Conservation (phyloP, 2,329 filamentous ascomycete species). For the Scedosporium aurantiacum region DNA sequence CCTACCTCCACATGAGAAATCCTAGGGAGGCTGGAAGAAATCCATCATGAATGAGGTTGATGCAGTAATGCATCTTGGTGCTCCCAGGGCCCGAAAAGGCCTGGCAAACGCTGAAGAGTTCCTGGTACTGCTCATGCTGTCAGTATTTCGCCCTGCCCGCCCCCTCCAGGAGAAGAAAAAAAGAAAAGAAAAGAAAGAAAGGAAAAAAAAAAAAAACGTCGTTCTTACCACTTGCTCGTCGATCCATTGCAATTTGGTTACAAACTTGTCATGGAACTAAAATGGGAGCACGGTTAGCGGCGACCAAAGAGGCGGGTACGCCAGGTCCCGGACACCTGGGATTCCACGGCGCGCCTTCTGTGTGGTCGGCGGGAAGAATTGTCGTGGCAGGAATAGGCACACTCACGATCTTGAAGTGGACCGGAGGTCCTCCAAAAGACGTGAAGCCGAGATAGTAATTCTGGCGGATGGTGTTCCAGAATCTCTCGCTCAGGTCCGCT, state of each 20-base stretch:
- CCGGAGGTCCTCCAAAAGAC: conserved; percentile 55
- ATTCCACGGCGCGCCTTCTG: no score
- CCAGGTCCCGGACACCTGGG: no score
- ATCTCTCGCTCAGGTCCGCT: not conserved
- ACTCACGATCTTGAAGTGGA: conserved; percentile 55
- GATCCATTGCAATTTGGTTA: conserved; percentile 50
- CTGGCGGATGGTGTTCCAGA: not conserved
- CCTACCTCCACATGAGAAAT: conserved; percentile 54
- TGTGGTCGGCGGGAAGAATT: no score
- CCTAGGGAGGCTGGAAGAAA: conserved; percentile 44
- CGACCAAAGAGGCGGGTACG: not conserved
- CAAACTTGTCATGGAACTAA: conserved; percentile 50
- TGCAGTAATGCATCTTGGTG: conserved; percentile 62
- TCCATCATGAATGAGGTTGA: conserved; percentile 53
- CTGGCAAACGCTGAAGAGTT: conserved; percentile 60
- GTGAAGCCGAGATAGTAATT: conserved; percentile 55
- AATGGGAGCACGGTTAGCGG: not conserved
- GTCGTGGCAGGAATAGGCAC: not conserved
- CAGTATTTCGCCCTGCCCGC: no score
- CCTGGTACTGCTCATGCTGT: conserved; percentile 44
- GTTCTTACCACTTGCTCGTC: conserved; percentile 51
- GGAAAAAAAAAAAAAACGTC: no score
- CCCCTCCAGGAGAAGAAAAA: no score
- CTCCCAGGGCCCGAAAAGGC: conserved; percentile 56
- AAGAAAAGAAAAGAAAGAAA: no score